Evolutionary conservation across 345 rosid genomes (phyloP).

Genomic region (Conringia planisiliqua): DNA sequence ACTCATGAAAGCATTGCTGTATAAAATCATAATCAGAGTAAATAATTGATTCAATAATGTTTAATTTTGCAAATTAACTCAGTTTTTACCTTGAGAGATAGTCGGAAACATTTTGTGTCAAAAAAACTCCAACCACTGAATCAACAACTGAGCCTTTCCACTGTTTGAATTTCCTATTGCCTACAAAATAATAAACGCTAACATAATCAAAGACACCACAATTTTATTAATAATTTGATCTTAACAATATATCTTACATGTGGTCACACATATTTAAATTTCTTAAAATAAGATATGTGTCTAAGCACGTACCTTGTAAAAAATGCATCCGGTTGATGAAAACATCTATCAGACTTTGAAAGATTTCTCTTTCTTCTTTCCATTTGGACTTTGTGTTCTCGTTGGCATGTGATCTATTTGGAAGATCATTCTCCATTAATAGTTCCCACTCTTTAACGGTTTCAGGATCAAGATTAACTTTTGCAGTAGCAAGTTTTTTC

Average conservation of each 20-base stretch:
- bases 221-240: background rate
- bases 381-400: constrained; percentile 33
- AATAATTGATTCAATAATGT: background rate
- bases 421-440: constrained; percentile 25
- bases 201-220: background rate
- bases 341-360: constrained; percentile 24
- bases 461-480: constrained; percentile 40
- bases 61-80: background rate
- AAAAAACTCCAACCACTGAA: constrained; percentile 60
- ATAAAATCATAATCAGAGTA: background rate
- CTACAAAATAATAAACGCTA: constrained; percentile 17
- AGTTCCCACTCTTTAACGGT: constrained; percentile 43
- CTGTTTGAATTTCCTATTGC: constrained; percentile 47
- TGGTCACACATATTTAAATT: background rate
- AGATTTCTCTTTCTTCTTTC: constrained; percentile 35
- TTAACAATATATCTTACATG: background rate
- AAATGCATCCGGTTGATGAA: constrained; percentile 41
- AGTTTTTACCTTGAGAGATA: constrained; percentile 51
- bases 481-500: constrained; percentile 6
- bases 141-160: constrained; percentile 76
- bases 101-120: constrained; percentile 65
- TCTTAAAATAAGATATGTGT: background rate
- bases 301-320: constrained; percentile 38
- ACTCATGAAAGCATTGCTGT: constrained; percentile 50
- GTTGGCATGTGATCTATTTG: constrained; percentile 10